Evolutionary conservation across 805 yeast species (phyloP), one percentile per base, ranked within the genome.

Genomic region (Starmerella etchellsii): DNA sequence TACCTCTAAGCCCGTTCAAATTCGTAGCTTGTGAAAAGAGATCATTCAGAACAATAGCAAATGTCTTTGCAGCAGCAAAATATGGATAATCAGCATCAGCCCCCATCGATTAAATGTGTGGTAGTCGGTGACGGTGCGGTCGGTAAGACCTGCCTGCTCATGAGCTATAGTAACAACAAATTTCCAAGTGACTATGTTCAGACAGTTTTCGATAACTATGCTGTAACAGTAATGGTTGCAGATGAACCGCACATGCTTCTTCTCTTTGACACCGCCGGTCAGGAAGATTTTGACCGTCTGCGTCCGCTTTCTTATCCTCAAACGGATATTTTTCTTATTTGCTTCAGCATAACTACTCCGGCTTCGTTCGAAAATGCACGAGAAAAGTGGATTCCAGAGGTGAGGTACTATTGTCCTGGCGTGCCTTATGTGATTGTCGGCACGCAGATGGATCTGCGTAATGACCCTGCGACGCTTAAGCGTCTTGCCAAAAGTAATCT

Each of bases 91-190:
- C 32, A 30, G 15, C 32, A 30, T 27, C 43, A 52, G 18, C 49
- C 53, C n/a, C 53, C 52, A 13, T 47, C 67, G 20, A 61, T 65
- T 50, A 88, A 88, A 66, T 91, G 97, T 71, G 97, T 91, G 51
- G 96, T 88, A 51, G 97, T 91, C 42, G 98, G 98, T 51, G 98
- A 91, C 67, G 98, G 98, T 82, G 97, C 97, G 54, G 97, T 91
- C 49, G 98, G 98, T 55, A 88, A 68, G 71, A 88, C 97, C 16
- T 88, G 97, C 67, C 74, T 91, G 49, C 72, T 91, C 53, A 88
- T 88, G 58, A 87, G 96, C 49, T 88, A 88, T 65, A 88, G 97
- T 39, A 88, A 95, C 46, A 82, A 84, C 66, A 91, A 88, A 62
- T 88, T 88, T 65, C 98, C 98, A 24, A 91, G 94, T 41, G 97